These are phyloP conservation scores for Cercophora scortea DNA, from an alignment of 495 filamentous ascomycete genomes.

Conservation along the genomic window DNA sequence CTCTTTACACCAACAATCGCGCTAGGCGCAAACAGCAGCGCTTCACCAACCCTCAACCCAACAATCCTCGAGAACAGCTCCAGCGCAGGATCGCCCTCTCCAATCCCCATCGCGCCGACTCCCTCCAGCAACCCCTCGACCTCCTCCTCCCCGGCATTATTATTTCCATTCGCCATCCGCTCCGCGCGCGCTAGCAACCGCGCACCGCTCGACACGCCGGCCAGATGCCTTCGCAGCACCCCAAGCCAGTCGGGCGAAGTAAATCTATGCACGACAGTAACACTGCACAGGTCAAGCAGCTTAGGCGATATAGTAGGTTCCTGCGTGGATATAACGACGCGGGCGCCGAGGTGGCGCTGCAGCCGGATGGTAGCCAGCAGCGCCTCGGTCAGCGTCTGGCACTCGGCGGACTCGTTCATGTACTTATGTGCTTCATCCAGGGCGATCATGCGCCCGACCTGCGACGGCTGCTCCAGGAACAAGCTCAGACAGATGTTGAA, in stretches of 20 bases:
- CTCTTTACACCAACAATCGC: slow-evolving; percentile 39
- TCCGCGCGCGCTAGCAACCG: slow-evolving; percentile 14
- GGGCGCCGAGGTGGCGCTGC: slow-evolving; percentile 60
- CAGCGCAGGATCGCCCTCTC: slow-evolving; percentile 16
- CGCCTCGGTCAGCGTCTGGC: slow-evolving; percentile 52
- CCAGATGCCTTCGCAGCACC: slow-evolving; percentile 55
- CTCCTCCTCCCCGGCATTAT: neutral
- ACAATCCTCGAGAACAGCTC: slow-evolving; percentile 52
- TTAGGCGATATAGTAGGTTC: slow-evolving; percentile 67
- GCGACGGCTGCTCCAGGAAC: slow-evolving; percentile 46
- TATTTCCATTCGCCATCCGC: no score
- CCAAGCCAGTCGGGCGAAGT: slow-evolving; percentile 61
- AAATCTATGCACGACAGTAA: slow-evolving; percentile 70
- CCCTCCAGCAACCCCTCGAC: slow-evolving; percentile 1
- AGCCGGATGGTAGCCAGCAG: slow-evolving; percentile 58
- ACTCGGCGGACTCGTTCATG: slow-evolving; percentile 31
- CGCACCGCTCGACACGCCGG: slow-evolving; percentile 30
- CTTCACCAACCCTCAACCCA: slow-evolving; percentile 52
- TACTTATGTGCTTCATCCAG: slow-evolving; percentile 37
- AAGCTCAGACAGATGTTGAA: slow-evolving; percentile 61
- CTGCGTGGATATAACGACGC: slow-evolving; percentile 68
- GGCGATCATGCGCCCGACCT: slow-evolving; percentile 32
- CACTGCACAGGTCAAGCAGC: slow-evolving; percentile 63
- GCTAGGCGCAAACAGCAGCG: slow-evolving; percentile 57
- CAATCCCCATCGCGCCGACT: slow-evolving; percentile 7